phyloP scores from a whole-genome alignment of 768 basidiomycete species.

The Lenzites betulinus region DNA sequence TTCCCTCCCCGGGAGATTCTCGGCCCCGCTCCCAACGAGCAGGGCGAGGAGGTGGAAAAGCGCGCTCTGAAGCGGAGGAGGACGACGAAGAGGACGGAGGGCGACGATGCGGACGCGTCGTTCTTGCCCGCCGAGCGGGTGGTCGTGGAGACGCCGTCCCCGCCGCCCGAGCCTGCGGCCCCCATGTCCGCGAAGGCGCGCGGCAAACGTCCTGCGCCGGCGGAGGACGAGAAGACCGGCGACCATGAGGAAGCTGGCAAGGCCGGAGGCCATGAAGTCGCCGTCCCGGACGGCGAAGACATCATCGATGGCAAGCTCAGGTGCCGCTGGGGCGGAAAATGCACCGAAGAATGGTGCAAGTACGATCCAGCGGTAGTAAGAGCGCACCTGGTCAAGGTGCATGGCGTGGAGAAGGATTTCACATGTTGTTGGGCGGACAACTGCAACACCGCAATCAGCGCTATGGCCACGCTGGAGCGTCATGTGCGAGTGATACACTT shows the following conservation, averaged over 20 bases:
- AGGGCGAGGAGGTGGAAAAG: background rate
- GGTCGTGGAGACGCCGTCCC: background rate
- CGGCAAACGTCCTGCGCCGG: background rate
- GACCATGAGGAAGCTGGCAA: too few relatives aligned
- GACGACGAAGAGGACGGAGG: background rate
- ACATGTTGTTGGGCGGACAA: too few relatives aligned
- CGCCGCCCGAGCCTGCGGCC: too few relatives aligned
- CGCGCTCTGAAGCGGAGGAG: background rate
- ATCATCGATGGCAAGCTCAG: too few relatives aligned
- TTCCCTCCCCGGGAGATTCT: background rate
- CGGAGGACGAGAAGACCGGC: too few relatives aligned
- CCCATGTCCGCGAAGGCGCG: background rate
- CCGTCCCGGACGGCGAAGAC: too few relatives aligned
- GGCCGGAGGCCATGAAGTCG: too few relatives aligned
- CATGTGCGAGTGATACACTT: background rate
- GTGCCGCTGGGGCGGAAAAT: too few relatives aligned
- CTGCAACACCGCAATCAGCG: background rate
- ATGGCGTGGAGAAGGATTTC: too few relatives aligned
- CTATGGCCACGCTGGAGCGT: background rate
- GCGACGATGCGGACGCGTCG: background rate
- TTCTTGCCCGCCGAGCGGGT: background rate
- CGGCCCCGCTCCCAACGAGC: background rate
- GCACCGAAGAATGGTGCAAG: too few relatives aligned
- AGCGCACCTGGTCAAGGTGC: too few relatives aligned
- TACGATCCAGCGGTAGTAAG: too few relatives aligned